Base-by-base conservation (phyloP, 306 rosid species). In the Gastrolobium bilobum region DNA sequence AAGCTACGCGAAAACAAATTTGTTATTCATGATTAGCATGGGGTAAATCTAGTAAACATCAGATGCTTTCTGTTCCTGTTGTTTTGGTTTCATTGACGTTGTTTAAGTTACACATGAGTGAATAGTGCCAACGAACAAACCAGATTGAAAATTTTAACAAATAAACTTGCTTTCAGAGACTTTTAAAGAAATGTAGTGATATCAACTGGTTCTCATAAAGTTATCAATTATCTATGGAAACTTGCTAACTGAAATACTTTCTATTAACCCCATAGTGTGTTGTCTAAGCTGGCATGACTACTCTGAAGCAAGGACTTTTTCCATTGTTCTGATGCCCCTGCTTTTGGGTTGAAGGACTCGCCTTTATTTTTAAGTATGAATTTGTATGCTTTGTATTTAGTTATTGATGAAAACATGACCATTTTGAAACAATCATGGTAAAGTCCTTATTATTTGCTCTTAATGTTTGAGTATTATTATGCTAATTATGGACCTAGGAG, bases 401-500 rank as follows among this genome's bases (percentile, higher is more conserved):
- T 39, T 48, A 14, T 44, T 15, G 14, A 38, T 10, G 13, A 60
- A 64, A 58, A 47, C 64, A 34, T 34, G 3, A 26, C 71, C 54
- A 59, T 79, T 51, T 58, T 57, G 48, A 66, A 8, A 44, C 51
- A 52, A 58, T 58, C 56, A 58, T 47, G 29, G 42, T 52, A 42
- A 76, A 65, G 9, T 50, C 39, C 51, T 51, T 53, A 44, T 33
- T 61, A 31, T 58, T 59, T 74, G 64, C 8, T 34, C 10, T 58
- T 58, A 33, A 4, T 58, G 46, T 74, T 56, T 58, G 68, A 42
- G 7, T 6, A 46, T 33, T 42, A 1, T 31, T 42, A 40, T 80
- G 83, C 43, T 54, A n/a, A 53, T 57, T 63, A 10, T 44, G 56
- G 56, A 52, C 67, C 74, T 34, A 33, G 67, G 47, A 58, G 33